Evolutionary conservation across 2,329 filamentous ascomycete genomes (phyloP).

Genomic region (Neofusicoccum sp.): DNA sequence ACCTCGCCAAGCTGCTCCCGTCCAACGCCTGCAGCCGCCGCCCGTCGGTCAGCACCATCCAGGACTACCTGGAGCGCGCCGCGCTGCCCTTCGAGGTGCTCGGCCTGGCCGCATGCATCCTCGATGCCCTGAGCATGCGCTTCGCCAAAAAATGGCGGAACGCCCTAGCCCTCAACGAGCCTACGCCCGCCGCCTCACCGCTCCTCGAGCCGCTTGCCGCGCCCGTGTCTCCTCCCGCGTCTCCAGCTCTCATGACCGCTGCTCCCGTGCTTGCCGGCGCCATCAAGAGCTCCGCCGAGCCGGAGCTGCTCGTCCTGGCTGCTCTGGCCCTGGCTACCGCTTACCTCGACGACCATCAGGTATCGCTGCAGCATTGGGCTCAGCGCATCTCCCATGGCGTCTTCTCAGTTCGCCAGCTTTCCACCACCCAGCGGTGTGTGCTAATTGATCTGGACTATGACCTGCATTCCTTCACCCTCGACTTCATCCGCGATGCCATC

Average conservation of each 20-base stretch:
- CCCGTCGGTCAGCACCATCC: slow-evolving; percentile 32
- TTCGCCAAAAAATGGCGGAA: slow-evolving; percentile 38
- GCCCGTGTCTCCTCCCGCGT: slow-evolving; percentile 15
- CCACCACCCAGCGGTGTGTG: slow-evolving; percentile 37
- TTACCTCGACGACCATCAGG: slow-evolving; percentile 36
- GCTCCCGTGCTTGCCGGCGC: not conserved
- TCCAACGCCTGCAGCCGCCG: slow-evolving; percentile 34
- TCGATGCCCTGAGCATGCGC: slow-evolving; percentile 37
- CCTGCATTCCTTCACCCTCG: slow-evolving; percentile 37
- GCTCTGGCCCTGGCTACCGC: slow-evolving; percentile 39
- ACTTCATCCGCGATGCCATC: slow-evolving; percentile 36
- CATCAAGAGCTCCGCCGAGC: slow-evolving; percentile 25
- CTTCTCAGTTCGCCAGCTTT: slow-evolving; percentile 35
- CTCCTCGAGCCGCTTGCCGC: slow-evolving; percentile 26
- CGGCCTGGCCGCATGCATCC: slow-evolving; percentile 42
- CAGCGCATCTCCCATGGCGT: slow-evolving; percentile 29
- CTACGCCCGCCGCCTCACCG: slow-evolving; percentile 23
- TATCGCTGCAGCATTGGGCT: slow-evolving; percentile 38
- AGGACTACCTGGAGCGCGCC: slow-evolving; percentile 35
- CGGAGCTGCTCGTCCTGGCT: slow-evolving; percentile 40
- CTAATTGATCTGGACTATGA: slow-evolving; percentile 42
- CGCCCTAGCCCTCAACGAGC: slow-evolving; percentile 28
- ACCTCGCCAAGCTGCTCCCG: slow-evolving; percentile 41
- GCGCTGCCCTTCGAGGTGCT: slow-evolving; percentile 38
- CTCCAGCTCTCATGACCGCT: slow-evolving; percentile 2